Percentiles rank a stretch among this genome's conserved stretches.
These are phyloP conservation scores for Tolypocladium ophioglossoides DNA, from an alignment of 2,329 filamentous ascomycete genomes.

Conservation along the genomic window DNA sequence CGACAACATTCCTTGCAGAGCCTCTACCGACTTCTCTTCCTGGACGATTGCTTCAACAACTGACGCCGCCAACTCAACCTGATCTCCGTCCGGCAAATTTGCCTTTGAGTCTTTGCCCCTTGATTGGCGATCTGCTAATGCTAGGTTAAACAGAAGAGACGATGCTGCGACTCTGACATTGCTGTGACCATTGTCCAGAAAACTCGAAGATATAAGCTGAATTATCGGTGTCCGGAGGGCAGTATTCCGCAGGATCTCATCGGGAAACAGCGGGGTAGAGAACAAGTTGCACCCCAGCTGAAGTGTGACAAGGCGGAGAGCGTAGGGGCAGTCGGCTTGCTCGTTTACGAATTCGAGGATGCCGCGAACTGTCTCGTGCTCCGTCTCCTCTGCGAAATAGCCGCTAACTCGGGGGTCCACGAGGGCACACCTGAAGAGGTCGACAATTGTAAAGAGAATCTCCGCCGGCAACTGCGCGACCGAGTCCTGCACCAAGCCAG, in stretches of 20 bases:
- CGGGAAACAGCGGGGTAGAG: conserved; percentile 58
- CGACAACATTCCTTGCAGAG: conserved; percentile 64
- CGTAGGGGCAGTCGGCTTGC: conserved; percentile 58
- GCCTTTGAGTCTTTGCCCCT: conserved; percentile 48
- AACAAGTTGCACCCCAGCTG: conserved; percentile 84
- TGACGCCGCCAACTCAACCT: conserved; percentile 74
- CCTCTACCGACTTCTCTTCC: conserved; percentile 55
- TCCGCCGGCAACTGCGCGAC: conserved; percentile 48
- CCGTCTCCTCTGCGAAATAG: conserved; percentile 68
- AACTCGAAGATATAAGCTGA: conserved; percentile 61
- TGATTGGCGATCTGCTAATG: conserved; percentile 56
- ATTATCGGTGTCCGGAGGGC: conserved; percentile 49
- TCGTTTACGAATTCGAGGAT: conserved; percentile 51
- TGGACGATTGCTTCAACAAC: conserved; percentile 61
- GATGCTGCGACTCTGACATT: conserved; percentile 74
- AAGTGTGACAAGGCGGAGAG: conserved; percentile 70
- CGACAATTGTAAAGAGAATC: conserved; percentile 69
- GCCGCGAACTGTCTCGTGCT: conserved; percentile 50
- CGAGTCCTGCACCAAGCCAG: conserved; percentile 46
- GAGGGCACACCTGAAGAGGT: conserved; percentile 70
- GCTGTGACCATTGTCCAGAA: conserved; percentile 65
- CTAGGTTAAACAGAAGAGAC: conserved; percentile 74
- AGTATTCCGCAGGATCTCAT: conserved; percentile 45
- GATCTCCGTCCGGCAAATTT: conserved; percentile 54
- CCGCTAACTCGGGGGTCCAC: conserved; percentile 69